phyloP scores from a whole-genome alignment of 2,329 filamentous ascomycete species.

The Seiridium cupressi region DNA sequence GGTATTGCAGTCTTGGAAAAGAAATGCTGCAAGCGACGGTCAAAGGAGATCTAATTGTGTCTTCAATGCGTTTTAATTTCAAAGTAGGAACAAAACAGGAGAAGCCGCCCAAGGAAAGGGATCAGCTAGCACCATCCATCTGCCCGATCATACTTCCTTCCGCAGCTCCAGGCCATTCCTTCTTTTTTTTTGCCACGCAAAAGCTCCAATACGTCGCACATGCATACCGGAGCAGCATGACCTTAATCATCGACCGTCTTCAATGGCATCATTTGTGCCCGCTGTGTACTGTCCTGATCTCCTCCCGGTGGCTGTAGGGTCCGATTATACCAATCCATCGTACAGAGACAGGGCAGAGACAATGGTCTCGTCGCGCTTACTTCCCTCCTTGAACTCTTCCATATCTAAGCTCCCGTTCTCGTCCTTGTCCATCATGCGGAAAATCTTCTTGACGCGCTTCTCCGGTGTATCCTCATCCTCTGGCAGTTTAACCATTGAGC shows the following conservation, averaged over 20 bases:
- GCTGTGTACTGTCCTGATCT: too few relatives aligned
- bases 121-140: not conserved
- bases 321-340: constrained; percentile 80
- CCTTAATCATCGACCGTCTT: not conserved
- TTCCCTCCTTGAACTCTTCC: constrained; percentile 98
- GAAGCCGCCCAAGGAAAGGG: not conserved
- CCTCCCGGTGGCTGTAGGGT: not conserved
- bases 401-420: constrained; percentile 97
- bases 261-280: not conserved
- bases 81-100: not conserved
- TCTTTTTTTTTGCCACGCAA: not conserved
- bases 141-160: not conserved
- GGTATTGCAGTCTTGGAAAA: too few relatives aligned
- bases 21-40: not conserved
- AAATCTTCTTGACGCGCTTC: constrained; percentile 97
- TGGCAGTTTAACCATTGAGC: constrained; percentile 97
- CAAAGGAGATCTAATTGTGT: not conserved
- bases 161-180: not conserved
- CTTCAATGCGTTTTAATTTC: not conserved
- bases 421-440: constrained; percentile 99
- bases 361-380: constrained; percentile 98
- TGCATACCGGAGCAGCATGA: not conserved
- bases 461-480: constrained; percentile 99
- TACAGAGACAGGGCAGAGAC: constrained; percentile 95
- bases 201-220: too few relatives aligned